These are phyloP conservation scores for Babesia divergens DNA, from an alignment of 169 alveolate species.

Conservation along the genomic window DNA sequence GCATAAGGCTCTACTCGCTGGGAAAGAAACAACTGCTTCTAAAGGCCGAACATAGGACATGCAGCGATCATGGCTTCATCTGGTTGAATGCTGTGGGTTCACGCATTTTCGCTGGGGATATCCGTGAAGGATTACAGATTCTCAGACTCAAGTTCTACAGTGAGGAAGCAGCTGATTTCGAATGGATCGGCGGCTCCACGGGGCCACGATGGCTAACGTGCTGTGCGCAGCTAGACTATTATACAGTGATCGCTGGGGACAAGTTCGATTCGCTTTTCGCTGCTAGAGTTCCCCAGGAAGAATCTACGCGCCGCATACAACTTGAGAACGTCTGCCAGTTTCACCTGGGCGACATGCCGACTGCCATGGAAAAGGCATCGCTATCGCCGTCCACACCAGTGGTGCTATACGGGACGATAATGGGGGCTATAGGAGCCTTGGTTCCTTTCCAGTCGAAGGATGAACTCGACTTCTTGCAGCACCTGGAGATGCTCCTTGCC, in stretches of 20 bases:
- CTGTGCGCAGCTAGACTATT: slow-evolving; percentile 92
- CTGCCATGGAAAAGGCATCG: slow-evolving; percentile 89
- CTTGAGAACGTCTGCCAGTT: slow-evolving; percentile 94
- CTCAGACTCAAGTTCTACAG: slow-evolving; percentile 79
- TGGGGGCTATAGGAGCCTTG: slow-evolving; percentile 95
- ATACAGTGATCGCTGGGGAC: slow-evolving; percentile 85
- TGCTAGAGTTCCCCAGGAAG: slow-evolving; percentile 59
- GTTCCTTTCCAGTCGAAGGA: slow-evolving; percentile 92
- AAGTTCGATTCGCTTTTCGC: slow-evolving; percentile 67
- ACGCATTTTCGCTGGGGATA: slow-evolving; percentile 92
- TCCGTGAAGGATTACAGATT: slow-evolving; percentile 90
- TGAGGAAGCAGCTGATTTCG: slow-evolving; percentile 68
- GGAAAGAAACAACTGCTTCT: slow-evolving; percentile 95
- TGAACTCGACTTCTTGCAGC: slow-evolving; percentile 94
- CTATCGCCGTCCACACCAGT: slow-evolving; percentile 83
- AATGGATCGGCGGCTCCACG: slow-evolving; percentile 87
- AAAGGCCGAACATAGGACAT: slow-evolving; percentile 91
- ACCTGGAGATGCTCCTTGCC: slow-evolving; percentile 95
- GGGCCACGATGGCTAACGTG: slow-evolving; percentile 94
- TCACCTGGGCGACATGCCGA: slow-evolving; percentile 96
- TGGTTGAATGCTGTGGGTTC: slow-evolving; percentile 82
- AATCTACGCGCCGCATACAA: slow-evolving; percentile 64
- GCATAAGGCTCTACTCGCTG: slow-evolving; percentile 92
- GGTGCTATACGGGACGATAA: slow-evolving; percentile 91
- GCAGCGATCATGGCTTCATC: slow-evolving; percentile 65